Evolutionary conservation across 768 basidiomycete genomes (phyloP).

Genomic region (Russula dissimulans): DNA sequence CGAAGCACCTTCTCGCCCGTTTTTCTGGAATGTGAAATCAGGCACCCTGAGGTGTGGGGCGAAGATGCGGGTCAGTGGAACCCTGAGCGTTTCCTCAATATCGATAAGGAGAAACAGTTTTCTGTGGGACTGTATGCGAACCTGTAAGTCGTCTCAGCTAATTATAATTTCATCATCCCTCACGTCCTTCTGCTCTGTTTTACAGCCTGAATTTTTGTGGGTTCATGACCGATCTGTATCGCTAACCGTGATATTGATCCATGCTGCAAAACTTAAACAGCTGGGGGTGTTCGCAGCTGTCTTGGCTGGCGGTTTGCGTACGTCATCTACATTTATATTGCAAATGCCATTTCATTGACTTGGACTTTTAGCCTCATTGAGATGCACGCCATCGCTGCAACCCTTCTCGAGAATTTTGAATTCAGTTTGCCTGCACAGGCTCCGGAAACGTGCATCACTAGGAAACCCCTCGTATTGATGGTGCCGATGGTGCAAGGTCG

Average conservation of each 20-base stretch:
- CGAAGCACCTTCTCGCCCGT: no score
- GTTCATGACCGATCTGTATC: background rate
- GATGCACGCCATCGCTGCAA: constrained; percentile 28
- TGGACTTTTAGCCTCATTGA: constrained; percentile 25
- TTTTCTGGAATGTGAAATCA: background rate
- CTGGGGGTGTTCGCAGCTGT: constrained; percentile 18
- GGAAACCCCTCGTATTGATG: constrained; percentile 28
- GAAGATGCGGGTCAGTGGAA: constrained; percentile 27
- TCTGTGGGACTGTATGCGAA: constrained; percentile 20
- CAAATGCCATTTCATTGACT: background rate
- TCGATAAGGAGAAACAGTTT: constrained; percentile 17
- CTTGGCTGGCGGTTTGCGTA: constrained; percentile 27
- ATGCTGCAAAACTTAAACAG: constrained; percentile 3
- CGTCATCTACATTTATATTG: constrained; percentile 3
- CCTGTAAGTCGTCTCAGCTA: constrained; percentile 9
- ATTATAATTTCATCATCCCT: background rate
- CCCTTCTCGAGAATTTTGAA: constrained; percentile 31
- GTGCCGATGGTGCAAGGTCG: constrained; percentile 27
- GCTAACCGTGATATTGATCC: background rate
- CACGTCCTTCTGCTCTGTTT: background rate
- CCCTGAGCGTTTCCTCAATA: constrained; percentile 22
- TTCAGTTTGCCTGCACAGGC: constrained; percentile 26
- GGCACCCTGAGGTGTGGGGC: constrained; percentile 26
- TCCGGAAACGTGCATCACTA: constrained; percentile 23
- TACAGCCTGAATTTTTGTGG: constrained; percentile 3